These are phyloP conservation scores for Aureobasidium mangrovei DNA, from an alignment of 2,329 filamentous ascomycete species.

Conservation along the genomic window DNA sequence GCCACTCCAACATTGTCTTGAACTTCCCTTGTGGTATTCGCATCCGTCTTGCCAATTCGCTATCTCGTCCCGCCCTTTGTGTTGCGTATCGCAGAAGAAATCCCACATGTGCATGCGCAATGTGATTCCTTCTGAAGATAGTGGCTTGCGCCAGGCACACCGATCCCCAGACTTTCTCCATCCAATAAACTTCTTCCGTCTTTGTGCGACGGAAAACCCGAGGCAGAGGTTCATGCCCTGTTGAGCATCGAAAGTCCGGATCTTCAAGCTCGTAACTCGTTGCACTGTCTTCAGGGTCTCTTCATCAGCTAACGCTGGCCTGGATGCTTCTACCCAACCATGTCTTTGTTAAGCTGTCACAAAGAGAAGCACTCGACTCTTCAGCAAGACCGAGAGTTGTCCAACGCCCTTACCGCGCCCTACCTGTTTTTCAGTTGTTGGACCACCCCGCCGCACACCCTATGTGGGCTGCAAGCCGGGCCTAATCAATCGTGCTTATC, in stretches of 20 bases:
- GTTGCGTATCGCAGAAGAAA: not conserved
- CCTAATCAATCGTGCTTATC: slow-evolving; percentile 13
- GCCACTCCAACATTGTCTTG: not conserved
- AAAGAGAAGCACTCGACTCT: not conserved
- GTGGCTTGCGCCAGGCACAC: slow-evolving; percentile 8
- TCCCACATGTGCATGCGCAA: not conserved
- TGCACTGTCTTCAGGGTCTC: not conserved
- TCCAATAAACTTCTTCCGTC: slow-evolving; percentile 13
- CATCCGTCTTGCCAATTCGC: not conserved
- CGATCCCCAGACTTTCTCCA: slow-evolving; percentile 13
- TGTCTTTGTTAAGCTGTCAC: not conserved
- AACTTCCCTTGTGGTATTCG: not conserved
- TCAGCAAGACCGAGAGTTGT: not conserved
- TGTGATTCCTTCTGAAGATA: slow-evolving; percentile 2
- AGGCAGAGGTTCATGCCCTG: slow-evolving; percentile 9
- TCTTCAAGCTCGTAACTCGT: slow-evolving; percentile 4
- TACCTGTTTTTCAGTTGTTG: not conserved
- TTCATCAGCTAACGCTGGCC: slow-evolving; percentile 4
- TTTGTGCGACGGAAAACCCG: not conserved
- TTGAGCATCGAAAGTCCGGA: not conserved
- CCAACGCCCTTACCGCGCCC: slow-evolving; percentile 2
- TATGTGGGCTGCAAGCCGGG: slow-evolving; percentile 9
- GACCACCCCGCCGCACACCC: slow-evolving; percentile 6
- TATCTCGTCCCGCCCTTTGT: not conserved
- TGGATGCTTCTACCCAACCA: not conserved